phyloP scores from a whole-genome alignment of 129 eudicot species.

The Cynara cardunculus region DNA sequence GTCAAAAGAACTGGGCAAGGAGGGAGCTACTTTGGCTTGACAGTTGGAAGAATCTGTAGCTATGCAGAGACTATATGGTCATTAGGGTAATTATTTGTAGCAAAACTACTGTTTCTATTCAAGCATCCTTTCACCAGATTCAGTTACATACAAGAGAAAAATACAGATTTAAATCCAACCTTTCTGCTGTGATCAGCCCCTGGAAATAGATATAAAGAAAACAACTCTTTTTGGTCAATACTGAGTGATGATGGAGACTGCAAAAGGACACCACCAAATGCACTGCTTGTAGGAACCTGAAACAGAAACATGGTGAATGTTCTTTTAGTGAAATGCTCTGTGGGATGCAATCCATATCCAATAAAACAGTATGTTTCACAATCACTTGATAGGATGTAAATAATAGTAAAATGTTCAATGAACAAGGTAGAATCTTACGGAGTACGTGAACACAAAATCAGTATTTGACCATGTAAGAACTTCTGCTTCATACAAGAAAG shows the following conservation, averaged over 20 bases:
- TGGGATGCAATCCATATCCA: neutral
- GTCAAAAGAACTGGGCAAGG: neutral
- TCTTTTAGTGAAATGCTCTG: neutral
- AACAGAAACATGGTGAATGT: slow-evolving; percentile 28
- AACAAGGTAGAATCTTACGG: slow-evolving; percentile 22
- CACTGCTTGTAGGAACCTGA: slow-evolving; percentile 55
- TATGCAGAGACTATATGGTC: neutral
- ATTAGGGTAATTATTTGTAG: neutral
- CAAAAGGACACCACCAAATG: slow-evolving; percentile 60
- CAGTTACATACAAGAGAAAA: neutral
- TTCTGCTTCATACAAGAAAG: slow-evolving; percentile 63
- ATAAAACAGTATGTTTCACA: neutral
- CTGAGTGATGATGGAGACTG: slow-evolving; percentile 58
- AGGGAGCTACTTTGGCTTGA: neutral
- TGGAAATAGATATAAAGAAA: slow-evolving; percentile 70
- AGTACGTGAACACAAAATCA: slow-evolving; percentile 53
- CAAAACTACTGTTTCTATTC: neutral
- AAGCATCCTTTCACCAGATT: neutral
- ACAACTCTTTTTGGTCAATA: slow-evolving; percentile 59
- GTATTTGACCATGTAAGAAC: slow-evolving; percentile 76
- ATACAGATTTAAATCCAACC: slow-evolving; percentile 33
- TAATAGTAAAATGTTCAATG: neutral
- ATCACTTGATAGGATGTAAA: neutral
- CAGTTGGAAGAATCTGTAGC: neutral
- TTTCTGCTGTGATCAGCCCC: slow-evolving; percentile 50